Conservation (phyloP, 2,329 filamentous ascomycete species). For the Fusarium nematophilum region DNA sequence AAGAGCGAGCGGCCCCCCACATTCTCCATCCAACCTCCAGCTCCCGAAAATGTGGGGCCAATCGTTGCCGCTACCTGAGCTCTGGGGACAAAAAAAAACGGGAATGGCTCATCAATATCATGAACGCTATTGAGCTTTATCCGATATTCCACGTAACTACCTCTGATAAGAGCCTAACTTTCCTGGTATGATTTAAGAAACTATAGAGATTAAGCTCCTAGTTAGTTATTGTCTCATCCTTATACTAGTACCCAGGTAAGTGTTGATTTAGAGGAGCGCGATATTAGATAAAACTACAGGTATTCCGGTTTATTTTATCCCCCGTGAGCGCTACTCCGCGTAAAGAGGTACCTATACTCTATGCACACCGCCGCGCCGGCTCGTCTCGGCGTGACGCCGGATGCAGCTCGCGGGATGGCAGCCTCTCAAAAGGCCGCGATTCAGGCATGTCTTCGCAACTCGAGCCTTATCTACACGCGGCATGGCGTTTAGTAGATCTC, state of each 20-base stretch:
- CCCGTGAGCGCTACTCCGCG: conserved; percentile 10
- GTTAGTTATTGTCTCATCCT: too few relatives aligned
- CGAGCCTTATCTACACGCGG: conserved; percentile 31
- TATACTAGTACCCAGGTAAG: too few relatives aligned
- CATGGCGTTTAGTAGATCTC: conserved; percentile 36
- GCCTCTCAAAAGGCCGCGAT: conserved; percentile 14
- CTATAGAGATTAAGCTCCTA: too few relatives aligned
- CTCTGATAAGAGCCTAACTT: too few relatives aligned
- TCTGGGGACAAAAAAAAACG: too few relatives aligned
- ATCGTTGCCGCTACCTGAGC: not conserved
- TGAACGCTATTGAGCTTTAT: too few relatives aligned
- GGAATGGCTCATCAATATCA: too few relatives aligned
- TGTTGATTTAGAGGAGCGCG: too few relatives aligned
- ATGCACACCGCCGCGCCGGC: conserved; percentile 18
- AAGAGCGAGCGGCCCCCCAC: conserved; percentile 39
- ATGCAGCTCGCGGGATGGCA: conserved; percentile 19
- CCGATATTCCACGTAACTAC: too few relatives aligned
- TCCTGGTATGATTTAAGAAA: too few relatives aligned
- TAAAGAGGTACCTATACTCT: conserved; percentile 16
- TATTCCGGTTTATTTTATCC: too few relatives aligned
- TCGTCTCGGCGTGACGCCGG: conserved; percentile 28
- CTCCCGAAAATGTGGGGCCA: conserved; percentile 39
- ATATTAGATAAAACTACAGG: too few relatives aligned
- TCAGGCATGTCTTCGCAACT: conserved; percentile 16
- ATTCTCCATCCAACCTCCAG: conserved; percentile 41